Conservation (phyloP, 2,329 filamentous ascomycete genomes). For the Purpureocillium takamizusanense region DNA sequence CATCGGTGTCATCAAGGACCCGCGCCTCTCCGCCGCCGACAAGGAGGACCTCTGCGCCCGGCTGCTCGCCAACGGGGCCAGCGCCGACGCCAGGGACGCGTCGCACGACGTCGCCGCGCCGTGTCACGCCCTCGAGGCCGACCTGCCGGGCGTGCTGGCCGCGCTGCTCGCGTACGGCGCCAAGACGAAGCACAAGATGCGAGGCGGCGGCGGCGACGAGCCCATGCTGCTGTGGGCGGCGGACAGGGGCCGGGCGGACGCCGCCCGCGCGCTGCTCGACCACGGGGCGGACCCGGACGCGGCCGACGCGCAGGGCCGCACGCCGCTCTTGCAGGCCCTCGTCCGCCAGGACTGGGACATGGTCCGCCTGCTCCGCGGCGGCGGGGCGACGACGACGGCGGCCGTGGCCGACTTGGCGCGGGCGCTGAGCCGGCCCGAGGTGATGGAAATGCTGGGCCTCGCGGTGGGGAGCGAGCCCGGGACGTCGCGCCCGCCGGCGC, state of each 20-base stretch:
- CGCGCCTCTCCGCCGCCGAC: conserved; percentile 12
- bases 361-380: conserved; percentile 16
- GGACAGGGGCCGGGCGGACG: conserved; percentile 12
- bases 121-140: conserved; percentile 15
- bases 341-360: conserved; percentile 16
- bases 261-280: conserved; percentile 16
- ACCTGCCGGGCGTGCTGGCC: conserved; percentile 13
- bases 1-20: conserved; percentile 18
- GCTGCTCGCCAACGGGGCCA: conserved; percentile 24
- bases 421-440: conserved; percentile 14
- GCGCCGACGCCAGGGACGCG: conserved; percentile 16
- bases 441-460: conserved; percentile 15
- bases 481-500: too few relatives aligned
- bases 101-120: conserved; percentile 12
- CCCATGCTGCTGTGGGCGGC: conserved; percentile 22
- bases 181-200: conserved; percentile 15
- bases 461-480: too few relatives aligned
- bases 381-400: conserved; percentile 17
- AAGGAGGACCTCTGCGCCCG: conserved; percentile 16
- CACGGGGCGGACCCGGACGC: conserved; percentile 23
- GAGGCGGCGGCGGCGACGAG: conserved; percentile 16
- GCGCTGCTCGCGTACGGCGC: conserved; percentile 20
- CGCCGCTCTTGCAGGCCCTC: conserved; percentile 23
- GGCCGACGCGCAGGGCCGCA: conserved; percentile 18
- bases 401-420: conserved; percentile 10